Conservation (phyloP, 331 rosid species). For the Quercus tomentella region DNA sequence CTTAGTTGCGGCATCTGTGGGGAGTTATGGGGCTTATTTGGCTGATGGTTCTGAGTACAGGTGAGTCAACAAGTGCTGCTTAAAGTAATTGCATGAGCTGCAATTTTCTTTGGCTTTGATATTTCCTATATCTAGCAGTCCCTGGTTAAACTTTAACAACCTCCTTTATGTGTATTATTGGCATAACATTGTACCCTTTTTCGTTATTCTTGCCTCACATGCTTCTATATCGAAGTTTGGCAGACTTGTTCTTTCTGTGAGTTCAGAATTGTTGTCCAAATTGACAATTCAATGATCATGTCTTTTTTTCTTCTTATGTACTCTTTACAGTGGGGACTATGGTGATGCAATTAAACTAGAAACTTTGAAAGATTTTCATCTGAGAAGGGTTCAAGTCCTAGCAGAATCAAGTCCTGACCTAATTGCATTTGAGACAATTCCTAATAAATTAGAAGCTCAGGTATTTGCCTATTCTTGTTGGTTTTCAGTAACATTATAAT, state of each 20-base stretch:
- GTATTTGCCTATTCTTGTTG: slow-evolving; percentile 26
- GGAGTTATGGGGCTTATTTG: slow-evolving; percentile 98
- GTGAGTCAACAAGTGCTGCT: slow-evolving; percentile 28
- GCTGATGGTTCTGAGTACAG: slow-evolving; percentile 99
- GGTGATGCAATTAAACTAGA: slow-evolving; percentile 63
- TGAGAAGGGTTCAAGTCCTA: slow-evolving; percentile 81
- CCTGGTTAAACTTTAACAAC: neutral
- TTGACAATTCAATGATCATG: neutral
- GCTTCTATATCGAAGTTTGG: neutral
- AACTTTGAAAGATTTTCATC: slow-evolving; percentile 71
- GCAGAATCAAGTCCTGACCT: slow-evolving; percentile 76
- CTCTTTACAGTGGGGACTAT: slow-evolving; percentile 59
- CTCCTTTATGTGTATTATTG: neutral
- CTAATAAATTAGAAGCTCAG: slow-evolving; percentile 95
- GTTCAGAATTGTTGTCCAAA: neutral
- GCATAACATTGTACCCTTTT: neutral
- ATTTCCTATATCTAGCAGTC: neutral
- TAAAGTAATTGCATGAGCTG: slow-evolving; percentile 3
- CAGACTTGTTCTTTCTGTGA: slow-evolving; percentile 6
- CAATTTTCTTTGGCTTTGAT: neutral
- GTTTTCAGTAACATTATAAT: neutral
- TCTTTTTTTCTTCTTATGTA: slow-evolving; percentile 10
- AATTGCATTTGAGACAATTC: slow-evolving; percentile 90
- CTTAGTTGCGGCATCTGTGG: slow-evolving; percentile 83
- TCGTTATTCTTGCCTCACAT: neutral